Conservation (phyloP, 2,329 filamentous ascomycete genomes). For the Incumbomyces delicatus region DNA sequence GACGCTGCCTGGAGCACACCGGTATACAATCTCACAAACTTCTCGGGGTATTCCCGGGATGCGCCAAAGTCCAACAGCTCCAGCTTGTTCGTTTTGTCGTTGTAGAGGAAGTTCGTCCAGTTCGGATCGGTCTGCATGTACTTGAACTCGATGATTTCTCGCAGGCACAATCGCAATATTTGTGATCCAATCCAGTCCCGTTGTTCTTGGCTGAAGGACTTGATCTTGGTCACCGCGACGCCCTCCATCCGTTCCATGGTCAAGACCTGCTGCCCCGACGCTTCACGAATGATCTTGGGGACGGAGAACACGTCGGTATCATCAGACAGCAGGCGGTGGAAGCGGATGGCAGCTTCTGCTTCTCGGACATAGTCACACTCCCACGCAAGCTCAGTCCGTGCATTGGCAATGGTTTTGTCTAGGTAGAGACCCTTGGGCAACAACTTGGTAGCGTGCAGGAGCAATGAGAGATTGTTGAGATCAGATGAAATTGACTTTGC, state of each 20-base stretch:
- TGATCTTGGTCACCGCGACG: slow-evolving; percentile 70
- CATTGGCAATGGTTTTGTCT: slow-evolving; percentile 95
- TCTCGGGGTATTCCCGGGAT: slow-evolving; percentile 69
- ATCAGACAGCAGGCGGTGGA: slow-evolving; percentile 64
- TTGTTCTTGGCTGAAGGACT: slow-evolving; percentile 67
- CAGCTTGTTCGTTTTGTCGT: slow-evolving; percentile 58
- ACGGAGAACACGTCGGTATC: slow-evolving; percentile 68
- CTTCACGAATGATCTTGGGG: slow-evolving; percentile 66
- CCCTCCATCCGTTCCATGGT: slow-evolving; percentile 91
- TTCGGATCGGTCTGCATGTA: slow-evolving; percentile 99
- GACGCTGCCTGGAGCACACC: slow-evolving; percentile 71
- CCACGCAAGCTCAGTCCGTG: slow-evolving; percentile 83
- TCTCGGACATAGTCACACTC: slow-evolving; percentile 94
- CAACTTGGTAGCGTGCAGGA: slow-evolving; percentile 81
- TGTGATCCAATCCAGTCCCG: slow-evolving; percentile 95
- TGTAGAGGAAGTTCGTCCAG: slow-evolving; percentile 98
- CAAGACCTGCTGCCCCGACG: slow-evolving; percentile 74
- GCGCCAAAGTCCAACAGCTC: slow-evolving; percentile 95
- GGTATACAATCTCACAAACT: slow-evolving; percentile 74
- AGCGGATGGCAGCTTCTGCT: slow-evolving; percentile 67
- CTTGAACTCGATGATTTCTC: slow-evolving; percentile 85
- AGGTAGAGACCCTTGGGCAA: slow-evolving; percentile 87
- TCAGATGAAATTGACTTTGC: slow-evolving; percentile 94
- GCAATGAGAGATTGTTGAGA: slow-evolving; percentile 80
- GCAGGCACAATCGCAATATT: slow-evolving; percentile 79